phyloP scores from a whole-genome alignment of 345 rosid species.

The Murraya paniculata region DNA sequence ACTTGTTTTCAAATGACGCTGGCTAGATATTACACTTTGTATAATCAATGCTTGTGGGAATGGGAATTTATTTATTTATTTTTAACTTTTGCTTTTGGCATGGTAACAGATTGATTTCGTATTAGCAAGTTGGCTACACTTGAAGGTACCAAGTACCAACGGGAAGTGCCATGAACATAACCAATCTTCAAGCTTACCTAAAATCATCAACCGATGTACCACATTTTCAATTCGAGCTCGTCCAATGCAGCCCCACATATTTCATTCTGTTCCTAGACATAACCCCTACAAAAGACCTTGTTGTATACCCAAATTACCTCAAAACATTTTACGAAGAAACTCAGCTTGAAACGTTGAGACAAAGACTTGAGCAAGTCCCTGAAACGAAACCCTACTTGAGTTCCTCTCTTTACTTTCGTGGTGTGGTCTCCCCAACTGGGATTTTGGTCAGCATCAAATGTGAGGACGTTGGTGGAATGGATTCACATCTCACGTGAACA shows the following conservation, averaged over 20 bases:
- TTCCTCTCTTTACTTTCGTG: constrained; percentile 27
- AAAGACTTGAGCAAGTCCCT: constrained; percentile 17
- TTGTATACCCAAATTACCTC: constrained; percentile 24
- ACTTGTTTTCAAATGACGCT: too few relatives aligned
- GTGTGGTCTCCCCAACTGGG: constrained; percentile 18
- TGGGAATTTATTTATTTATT: too few relatives aligned
- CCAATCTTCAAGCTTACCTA: constrained; percentile 22
- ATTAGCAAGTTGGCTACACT: constrained; percentile 23
- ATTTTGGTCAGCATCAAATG: constrained; percentile 21
- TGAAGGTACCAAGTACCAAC: constrained; percentile 17
- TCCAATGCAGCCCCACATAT: constrained; percentile 18
- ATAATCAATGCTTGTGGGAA: too few relatives aligned
- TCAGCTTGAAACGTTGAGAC: constrained; percentile 12
- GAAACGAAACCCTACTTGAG: constrained; percentile 23
- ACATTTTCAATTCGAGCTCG: constrained; percentile 24
- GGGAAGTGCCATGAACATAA: constrained; percentile 16
- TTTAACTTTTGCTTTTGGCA: background rate
- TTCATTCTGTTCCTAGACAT: constrained; percentile 20
- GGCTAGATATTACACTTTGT: too few relatives aligned
- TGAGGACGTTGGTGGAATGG: background rate
- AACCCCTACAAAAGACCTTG: constrained; percentile 22
- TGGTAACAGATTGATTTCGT: constrained; percentile 22
- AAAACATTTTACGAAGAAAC: constrained; percentile 15
- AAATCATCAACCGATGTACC: constrained; percentile 25
- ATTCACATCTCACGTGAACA: too few relatives aligned